Base-by-base conservation (phyloP, 192 early-diverging fungal genomes). In the Paraglomus brasilianum region DNA sequence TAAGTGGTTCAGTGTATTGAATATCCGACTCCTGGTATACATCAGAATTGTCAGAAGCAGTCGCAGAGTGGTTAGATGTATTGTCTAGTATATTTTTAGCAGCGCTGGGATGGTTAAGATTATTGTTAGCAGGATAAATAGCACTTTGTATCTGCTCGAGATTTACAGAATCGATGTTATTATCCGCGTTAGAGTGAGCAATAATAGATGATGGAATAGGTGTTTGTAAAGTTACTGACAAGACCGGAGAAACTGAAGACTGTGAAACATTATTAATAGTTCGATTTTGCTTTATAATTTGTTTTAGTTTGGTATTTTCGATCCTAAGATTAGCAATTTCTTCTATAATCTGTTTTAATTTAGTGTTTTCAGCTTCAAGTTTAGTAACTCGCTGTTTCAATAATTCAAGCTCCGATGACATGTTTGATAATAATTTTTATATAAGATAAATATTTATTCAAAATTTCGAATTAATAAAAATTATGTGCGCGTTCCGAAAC, bases 271-370 rank as follows among this genome's bases (percentile, higher is more conserved):
- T n/a, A n/a, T n/a, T n/a, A n/a, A n/a, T n/a, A n/a, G n/a, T n/a
- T n/a, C n/a, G 46, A 47, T 47, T 47, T 47, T 47, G 46, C 15
- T 47, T 47, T 47, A 47, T 47, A 15, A 47, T 47, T 47, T 47
- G 46, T 47, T 47, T 47, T 47, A 47, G 46, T 47, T 15, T 47
- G 41, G 38, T 2, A 58, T 58, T 38, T 13, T 58, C n/a, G n/a
- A 30, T 58, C 5, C 24, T 58, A 13, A 38, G 56, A 39, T 58
- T 58, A 52, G 51, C 51, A 52, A 52, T 52, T 58, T 58, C 24
- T 58, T 58, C 38, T 58, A 58, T 58, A 30, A 58, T 58, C n/a
- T 58, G 56, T 58, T 58, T 58, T 58, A 24, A 58, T 58, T 58
- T 30, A 8, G 56, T 58, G n/a, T 58, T 58, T 58, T 47, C 46